Conservation (phyloP, 495 filamentous ascomycete genomes). For the Neurospora sp. region DNA sequence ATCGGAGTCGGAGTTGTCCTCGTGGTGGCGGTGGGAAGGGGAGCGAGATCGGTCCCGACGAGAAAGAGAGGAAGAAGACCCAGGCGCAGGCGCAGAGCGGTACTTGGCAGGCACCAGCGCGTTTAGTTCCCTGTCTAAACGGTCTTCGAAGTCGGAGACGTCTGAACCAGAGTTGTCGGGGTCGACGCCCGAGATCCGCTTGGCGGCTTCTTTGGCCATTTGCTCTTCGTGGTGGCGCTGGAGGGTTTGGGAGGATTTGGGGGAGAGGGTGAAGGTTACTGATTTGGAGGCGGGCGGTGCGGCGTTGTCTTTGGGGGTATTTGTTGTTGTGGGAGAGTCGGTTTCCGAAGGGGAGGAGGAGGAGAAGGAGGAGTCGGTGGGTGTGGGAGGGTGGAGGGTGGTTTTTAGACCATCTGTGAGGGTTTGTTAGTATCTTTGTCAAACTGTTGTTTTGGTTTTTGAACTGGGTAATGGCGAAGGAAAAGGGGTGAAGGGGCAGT, state of each 20-base stretch:
- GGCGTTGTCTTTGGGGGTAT: background rate
- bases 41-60: constrained; percentile 5
- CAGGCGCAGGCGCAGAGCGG: constrained; percentile 22
- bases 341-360: background rate
- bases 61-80: constrained; percentile 8
- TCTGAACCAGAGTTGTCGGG: constrained; percentile 1
- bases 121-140: background rate
- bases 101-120: constrained; percentile 20
- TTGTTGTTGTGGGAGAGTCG: background rate
- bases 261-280: constrained; percentile 35
- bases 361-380: background rate
- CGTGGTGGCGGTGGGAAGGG: constrained; percentile 10
- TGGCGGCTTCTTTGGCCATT: constrained; percentile 6
- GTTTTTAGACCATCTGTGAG: constrained; percentile 30
- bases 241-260: constrained; percentile 30
- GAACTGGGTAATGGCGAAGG: background rate
- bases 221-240: constrained; percentile 23
- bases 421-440: constrained; percentile 2
- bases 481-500: background rate
- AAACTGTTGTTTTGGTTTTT: too few relatives aligned
- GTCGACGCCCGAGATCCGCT: constrained; percentile 6
- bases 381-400: background rate
- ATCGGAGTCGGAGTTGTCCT: constrained; percentile 19
- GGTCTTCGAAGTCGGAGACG: background rate
- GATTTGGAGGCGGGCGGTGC: constrained; percentile 20